phyloP scores from a whole-genome alignment of 2,329 filamentous ascomycete species.

The Botrytis fragariae region DNA sequence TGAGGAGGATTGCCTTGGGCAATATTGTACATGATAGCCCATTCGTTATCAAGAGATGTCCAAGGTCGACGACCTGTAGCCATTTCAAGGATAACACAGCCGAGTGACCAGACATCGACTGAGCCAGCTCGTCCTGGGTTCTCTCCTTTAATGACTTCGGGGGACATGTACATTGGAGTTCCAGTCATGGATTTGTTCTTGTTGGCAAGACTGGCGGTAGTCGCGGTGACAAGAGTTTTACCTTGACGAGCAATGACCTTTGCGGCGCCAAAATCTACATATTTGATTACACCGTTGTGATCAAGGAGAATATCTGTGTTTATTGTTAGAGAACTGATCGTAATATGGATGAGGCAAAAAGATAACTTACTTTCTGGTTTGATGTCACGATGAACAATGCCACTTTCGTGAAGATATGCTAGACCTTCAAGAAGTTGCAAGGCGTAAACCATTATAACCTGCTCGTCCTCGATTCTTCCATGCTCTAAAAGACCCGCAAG shows the following conservation, averaged over 20 bases:
- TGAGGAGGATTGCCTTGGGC: slow-evolving; percentile 92
- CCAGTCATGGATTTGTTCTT: slow-evolving; percentile 92
- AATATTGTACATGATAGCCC: slow-evolving; percentile 99
- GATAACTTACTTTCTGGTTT: slow-evolving; percentile 85
- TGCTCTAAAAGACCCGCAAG: slow-evolving; percentile 88
- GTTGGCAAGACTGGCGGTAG: slow-evolving; percentile 52
- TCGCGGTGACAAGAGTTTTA: slow-evolving; percentile 68
- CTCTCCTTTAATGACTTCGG: slow-evolving; percentile 93
- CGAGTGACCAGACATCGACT: slow-evolving; percentile 93
- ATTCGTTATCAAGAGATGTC: slow-evolving; percentile 96
- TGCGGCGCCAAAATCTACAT: slow-evolving; percentile 95
- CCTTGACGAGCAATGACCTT: slow-evolving; percentile 95
- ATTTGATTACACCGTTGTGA: slow-evolving; percentile 98
- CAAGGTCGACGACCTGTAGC: slow-evolving; percentile 90
- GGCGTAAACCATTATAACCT: slow-evolving; percentile 94
- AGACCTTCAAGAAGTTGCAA: slow-evolving; percentile 92
- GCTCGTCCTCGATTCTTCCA: slow-evolving; percentile 95
- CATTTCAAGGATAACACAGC: slow-evolving; percentile 97
- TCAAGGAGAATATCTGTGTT: slow-evolving; percentile 82
- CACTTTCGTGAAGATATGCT: slow-evolving; percentile 86
- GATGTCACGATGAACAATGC: slow-evolving; percentile 94
- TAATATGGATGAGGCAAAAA: neutral
- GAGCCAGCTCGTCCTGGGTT: slow-evolving; percentile 77
- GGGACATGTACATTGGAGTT: slow-evolving; percentile 99
- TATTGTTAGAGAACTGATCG: neutral